phyloP scores from a whole-genome alignment of 306 rosid species.

The Vigna nakashimae region DNA sequence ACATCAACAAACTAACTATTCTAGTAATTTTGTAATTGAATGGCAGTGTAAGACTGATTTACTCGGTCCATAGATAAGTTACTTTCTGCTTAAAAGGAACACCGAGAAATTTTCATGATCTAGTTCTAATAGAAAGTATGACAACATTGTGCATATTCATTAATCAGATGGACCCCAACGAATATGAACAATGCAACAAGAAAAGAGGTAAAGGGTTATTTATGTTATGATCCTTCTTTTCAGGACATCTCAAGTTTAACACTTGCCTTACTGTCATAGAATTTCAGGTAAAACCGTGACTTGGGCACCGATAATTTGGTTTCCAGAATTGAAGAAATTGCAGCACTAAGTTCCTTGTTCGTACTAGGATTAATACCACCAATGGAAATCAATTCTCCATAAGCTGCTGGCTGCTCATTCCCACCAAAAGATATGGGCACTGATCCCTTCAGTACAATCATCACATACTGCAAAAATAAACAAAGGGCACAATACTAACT shows the following conservation, averaged over 20 bases:
- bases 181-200: slow-evolving; percentile 61
- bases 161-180: slow-evolving; percentile 49
- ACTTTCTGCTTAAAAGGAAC: background rate
- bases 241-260: slow-evolving; percentile 38
- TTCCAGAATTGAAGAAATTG: slow-evolving; percentile 76
- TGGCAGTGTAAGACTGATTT: too few species aligned
- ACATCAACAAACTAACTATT: too few species aligned
- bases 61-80: too few species aligned
- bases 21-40: too few species aligned
- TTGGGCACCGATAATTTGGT: slow-evolving; percentile 90
- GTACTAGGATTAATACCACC: slow-evolving; percentile 85
- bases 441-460: slow-evolving; percentile 95
- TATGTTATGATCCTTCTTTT: slow-evolving; percentile 39
- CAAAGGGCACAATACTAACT: background rate
- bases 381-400: slow-evolving; percentile 93
- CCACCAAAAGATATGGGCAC: slow-evolving; percentile 93
- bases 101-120: slow-evolving; percentile 72
- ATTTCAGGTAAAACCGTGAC: slow-evolving; percentile 80
- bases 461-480: slow-evolving; percentile 75
- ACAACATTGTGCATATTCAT: slow-evolving; percentile 88
- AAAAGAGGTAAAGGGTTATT: slow-evolving; percentile 44
- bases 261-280: slow-evolving; percentile 90
- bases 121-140: slow-evolving; percentile 78
- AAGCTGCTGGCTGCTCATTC: slow-evolving; percentile 89
- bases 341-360: slow-evolving; percentile 93